phyloP scores from a whole-genome alignment of 345 rosid genomes.

The Moricandia arvensis region DNA sequence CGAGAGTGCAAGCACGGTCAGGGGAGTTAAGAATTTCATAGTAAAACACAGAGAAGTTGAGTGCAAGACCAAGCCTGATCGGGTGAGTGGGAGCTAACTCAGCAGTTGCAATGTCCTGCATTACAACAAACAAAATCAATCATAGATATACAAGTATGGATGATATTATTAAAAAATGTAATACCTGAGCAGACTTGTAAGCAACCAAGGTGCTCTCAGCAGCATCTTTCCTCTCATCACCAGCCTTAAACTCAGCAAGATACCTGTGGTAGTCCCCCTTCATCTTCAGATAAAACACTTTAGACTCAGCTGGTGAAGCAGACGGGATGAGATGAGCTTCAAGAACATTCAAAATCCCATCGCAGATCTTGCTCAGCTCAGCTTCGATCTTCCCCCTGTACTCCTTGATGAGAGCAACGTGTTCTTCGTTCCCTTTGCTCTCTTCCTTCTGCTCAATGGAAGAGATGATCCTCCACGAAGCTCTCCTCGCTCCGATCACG shows the following conservation, averaged over 20 bases:
- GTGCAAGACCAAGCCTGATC: constrained; percentile 94
- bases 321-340: constrained; percentile 87
- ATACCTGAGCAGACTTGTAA: constrained; percentile 94
- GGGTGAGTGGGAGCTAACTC: constrained; percentile 98
- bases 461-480: constrained; percentile 98
- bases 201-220: constrained; percentile 97
- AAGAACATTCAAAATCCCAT: constrained; percentile 81
- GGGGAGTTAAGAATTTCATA: constrained; percentile 98
- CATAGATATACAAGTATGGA: too few species aligned
- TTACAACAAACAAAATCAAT: background rate
- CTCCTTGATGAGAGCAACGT: constrained; percentile 78
- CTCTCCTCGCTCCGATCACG: constrained; percentile 95
- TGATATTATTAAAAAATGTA: too few species aligned
- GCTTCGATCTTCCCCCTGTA: constrained; percentile 84
- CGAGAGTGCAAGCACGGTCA: constrained; percentile 95
- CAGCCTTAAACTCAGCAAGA: constrained; percentile 95
- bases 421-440: constrained; percentile 90
- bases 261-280: constrained; percentile 97
- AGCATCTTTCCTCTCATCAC: constrained; percentile 93
- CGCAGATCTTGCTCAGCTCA: constrained; percentile 94
- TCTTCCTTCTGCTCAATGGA: constrained; percentile 99
- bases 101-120: constrained; percentile 85
- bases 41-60: constrained; percentile 97
- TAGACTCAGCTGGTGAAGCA: constrained; percentile 85
- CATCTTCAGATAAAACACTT: constrained; percentile 96